Base-by-base conservation (phyloP, 2,329 filamentous ascomycete genomes). In the Alternaria gansuensis region DNA sequence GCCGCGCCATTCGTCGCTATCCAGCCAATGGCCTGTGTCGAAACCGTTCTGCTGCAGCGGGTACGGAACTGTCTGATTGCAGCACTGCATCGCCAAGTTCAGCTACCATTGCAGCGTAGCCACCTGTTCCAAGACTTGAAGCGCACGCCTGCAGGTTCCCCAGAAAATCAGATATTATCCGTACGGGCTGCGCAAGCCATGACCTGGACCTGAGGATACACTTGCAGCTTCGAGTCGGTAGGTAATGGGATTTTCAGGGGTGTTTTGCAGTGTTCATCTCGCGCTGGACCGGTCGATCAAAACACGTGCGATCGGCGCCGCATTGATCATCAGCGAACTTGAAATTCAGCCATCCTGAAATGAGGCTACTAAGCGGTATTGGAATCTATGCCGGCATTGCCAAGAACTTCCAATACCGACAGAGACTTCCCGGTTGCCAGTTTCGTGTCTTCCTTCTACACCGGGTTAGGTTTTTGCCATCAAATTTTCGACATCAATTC, bases 91-190 rank as follows among this genome's bases (percentile, higher is more conserved):
- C 54, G 40, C 55, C 51, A 13, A 58, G 58, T 59, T 17, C n/a
- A 39, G 34, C 10, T 49, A 13, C 23, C n/a, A 56, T 51, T 69
- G 62, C 66, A 64, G 66, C 60, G 62, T 64, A 54, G 46, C 44
- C 55, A 63, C 51, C 63, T 49, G 11, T 29, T 54, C 63, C 57
- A 65, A 66, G 45, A 28, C 48, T 31, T 37, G 49, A 59, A 57
- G 23, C 34, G 17, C 5, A 24, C 51, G 24, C 14, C 26, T 45
- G 24, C 51, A 59, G 40, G 51, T 48, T 54, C 34, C 56, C 44
- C n/a, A 56, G 61, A 53, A 41, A 40, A 36, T 34, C 56, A 44
- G 14, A 66, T 65, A 65, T 73, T 72, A 73, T 57, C 68, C 69
- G 66, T 64, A 71, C 67, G 65, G 68, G 51, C 17, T 40, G 51